Evolutionary conservation across 345 rosid species (phyloP).

Genomic region (Erodium maritimum): DNA sequence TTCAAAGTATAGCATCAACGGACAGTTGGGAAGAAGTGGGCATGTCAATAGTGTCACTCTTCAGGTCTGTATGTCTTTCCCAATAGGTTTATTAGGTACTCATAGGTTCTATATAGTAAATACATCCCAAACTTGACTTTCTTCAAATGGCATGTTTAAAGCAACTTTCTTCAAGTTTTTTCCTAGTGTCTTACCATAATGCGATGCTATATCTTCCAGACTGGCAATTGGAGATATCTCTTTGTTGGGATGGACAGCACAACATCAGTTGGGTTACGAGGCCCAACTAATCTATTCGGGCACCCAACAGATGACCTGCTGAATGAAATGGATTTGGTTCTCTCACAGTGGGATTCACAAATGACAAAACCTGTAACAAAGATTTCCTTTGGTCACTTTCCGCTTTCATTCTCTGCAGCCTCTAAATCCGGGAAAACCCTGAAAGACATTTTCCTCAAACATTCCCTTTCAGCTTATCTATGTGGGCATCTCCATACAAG

Average conservation of each 20-base stretch:
- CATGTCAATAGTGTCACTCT: slow-evolving; percentile 53
- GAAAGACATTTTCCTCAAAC: slow-evolving; percentile 67
- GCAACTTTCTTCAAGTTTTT: no score
- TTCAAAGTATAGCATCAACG: slow-evolving; percentile 74
- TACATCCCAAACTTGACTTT: no score
- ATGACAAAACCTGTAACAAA: slow-evolving; percentile 53
- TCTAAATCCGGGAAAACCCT: slow-evolving; percentile 52
- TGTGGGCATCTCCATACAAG: slow-evolving; percentile 85
- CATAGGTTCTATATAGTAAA: neutral
- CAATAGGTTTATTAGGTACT: neutral
- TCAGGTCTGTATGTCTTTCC: slow-evolving; percentile 41
- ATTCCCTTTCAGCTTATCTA: slow-evolving; percentile 69
- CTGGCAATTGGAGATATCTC: slow-evolving; percentile 48
- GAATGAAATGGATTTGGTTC: slow-evolving; percentile 39
- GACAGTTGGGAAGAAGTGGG: slow-evolving; percentile 42
- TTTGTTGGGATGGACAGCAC: slow-evolving; percentile 90
- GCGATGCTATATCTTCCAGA: slow-evolving; percentile 19
- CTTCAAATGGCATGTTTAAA: no score
- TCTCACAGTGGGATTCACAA: slow-evolving; percentile 67
- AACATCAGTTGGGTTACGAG: slow-evolving; percentile 60
- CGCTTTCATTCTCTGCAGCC: slow-evolving; percentile 67
- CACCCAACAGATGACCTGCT: slow-evolving; percentile 82
- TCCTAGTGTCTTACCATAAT: no score
- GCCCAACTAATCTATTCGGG: slow-evolving; percentile 93
- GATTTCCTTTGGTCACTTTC: slow-evolving; percentile 87